phyloP scores from a whole-genome alignment of 345 rosid genomes.

The Hibiscus trionum region DNA sequence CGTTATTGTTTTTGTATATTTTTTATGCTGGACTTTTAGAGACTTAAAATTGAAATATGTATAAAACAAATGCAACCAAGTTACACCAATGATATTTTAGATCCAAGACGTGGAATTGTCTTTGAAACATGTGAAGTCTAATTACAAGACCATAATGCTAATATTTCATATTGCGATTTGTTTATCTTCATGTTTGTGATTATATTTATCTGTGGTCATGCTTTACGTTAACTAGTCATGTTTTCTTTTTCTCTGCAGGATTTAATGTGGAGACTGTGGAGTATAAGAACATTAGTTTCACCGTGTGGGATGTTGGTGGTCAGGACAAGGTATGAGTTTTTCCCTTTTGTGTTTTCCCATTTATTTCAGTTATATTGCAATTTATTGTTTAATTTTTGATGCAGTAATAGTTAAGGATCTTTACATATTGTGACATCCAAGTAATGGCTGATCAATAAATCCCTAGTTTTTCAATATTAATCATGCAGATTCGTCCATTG shows the following conservation, averaged over 20 bases:
- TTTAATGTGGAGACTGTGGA: constrained; percentile 86
- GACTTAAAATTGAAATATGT: not conserved
- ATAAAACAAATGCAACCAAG: not conserved
- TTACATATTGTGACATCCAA: not conserved
- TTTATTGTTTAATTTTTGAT: not conserved
- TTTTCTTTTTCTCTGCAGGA: constrained; percentile 31
- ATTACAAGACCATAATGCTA: not conserved
- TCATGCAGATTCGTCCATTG: constrained; percentile 62
- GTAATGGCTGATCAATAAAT: not conserved
- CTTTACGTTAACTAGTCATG: not conserved
- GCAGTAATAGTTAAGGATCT: not conserved
- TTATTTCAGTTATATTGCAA: not conserved
- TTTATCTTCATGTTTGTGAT: not conserved
- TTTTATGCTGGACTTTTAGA: not conserved
- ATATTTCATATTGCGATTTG: not conserved
- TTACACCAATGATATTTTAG: not conserved
- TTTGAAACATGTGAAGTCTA: not conserved
- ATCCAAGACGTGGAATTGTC: not conserved
- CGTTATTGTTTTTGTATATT: not conserved
- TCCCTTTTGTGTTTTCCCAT: not conserved
- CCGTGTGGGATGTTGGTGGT: constrained; percentile 94
- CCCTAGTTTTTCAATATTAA: not conserved
- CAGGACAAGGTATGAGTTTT: constrained; percentile 58
- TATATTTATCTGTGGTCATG: not conserved
- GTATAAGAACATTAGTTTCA: constrained; percentile 84